Evolutionary conservation across 164 flowering plant genomes (phyloP), one percentile per base, ranked within the genome.

Genomic region (Sextonia rubra): DNA sequence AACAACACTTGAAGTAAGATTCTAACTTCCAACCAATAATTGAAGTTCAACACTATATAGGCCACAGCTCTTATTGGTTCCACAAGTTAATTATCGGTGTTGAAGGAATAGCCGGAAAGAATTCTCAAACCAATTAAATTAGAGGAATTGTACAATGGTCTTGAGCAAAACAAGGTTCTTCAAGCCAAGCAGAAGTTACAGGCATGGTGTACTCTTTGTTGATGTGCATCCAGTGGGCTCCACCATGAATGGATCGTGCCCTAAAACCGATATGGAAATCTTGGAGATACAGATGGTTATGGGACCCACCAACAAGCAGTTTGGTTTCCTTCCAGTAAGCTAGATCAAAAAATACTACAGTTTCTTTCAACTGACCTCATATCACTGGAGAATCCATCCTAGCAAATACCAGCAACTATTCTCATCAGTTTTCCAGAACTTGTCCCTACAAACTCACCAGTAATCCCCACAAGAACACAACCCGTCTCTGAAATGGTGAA

Each of bases 401-500:
- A 52, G 58, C n/a, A 52, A 52, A 15, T 15, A 52, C 14, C 58
- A 20, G n/a, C 7, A 52, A 52, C 14, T 5, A 52, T 20, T 52
- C 5, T 52, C 58, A 61, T 12, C 9, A 17, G 61, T 23, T 25
- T 61, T 61, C 12, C 22, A 61, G 64, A 11, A 61, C 26, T 11
- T 22, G 9, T 61, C 37, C 37, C 23, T 14, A 12, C 15, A 30
- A 49, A 11, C 27, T 70, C 66, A 75, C 77, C 77, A 75, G 32
- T 75, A 75, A 64, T 75, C 77, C 20, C 73, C 64, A 26, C 77
- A 75, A 29, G 77, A 75, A 56, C 77, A 75, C 4, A 63, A 70
- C 6, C 77, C 77, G 30, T 75, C 74, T 70, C 64, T 75, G 44
- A 75, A 75, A 65, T 75, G 77, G 65, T 70, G 77, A 69, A 75